Base-by-base conservation (phyloP, 352 stramenopile species). In the Thraustochytrium sp. region DNA sequence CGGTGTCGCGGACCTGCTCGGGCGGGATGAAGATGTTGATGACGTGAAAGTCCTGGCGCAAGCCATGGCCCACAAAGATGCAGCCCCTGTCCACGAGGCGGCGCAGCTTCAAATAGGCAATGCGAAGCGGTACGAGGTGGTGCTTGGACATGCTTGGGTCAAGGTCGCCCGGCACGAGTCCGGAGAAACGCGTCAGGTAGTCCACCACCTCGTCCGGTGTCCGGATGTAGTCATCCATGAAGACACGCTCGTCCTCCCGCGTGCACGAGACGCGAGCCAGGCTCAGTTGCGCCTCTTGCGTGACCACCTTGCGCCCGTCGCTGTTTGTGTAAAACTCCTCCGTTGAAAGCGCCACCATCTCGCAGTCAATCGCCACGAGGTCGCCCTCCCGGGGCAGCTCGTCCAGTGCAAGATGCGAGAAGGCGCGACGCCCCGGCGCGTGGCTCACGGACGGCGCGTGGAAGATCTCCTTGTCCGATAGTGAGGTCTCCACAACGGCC, bases 161-260 rank as follows among this genome's bases (percentile, higher is more conserved):
- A 46, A 97, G 85, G 88, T 97, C 93, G 46, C 88, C 90, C 1
- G 86, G 84, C 23, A 87, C 86, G 72, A 97, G 90, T 23, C 93
- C 93, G 77, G 88, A 93, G 85, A 97, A 97, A n/a, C 92, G 88
- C 40, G 92, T 97, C 29, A 96, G 76, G 85, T 94, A 95, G 85
- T 97, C 93, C 8, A 94, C 89, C 38, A 97, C 91, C 9, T 88
- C 87, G 83, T 97, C 93, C 74, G 87, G 87, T 26, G 90, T 91
- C 21, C 95, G 64, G 46, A 97, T 91, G 82, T 96, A 94, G 78
- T 96, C 92, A 78, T 97, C 93, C 21, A 96, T 84, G 46, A 97
- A 87, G 1, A 94, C 88, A 37, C 68, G 89, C 53, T 87, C 84
- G 42, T 90, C 93, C 82, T 94, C 87, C 73, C 94, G 88, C 0